Conservation (phyloP, 352 stramenopile genomes). For the Phytophthora sojae region DNA sequence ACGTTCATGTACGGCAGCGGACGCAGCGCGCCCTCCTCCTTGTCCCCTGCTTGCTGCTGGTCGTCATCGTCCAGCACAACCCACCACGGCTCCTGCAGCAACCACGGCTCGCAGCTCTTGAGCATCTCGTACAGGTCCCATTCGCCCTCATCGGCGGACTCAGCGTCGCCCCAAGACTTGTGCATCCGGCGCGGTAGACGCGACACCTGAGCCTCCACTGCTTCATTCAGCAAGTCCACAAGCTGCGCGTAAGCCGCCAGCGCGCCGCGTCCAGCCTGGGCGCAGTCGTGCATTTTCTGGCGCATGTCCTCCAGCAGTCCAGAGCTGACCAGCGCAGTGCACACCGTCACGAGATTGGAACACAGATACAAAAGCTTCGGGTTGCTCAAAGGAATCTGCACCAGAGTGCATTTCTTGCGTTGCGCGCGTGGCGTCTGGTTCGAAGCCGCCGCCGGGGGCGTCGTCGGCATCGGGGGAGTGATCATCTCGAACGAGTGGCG, state of each 20-base stretch:
- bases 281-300: conserved; percentile 56
- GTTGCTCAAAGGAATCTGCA: conserved; percentile 69
- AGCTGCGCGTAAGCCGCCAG: conserved; percentile 55
- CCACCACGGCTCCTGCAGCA: conserved; percentile 65
- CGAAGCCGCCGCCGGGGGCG: conserved; percentile 3
- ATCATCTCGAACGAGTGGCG: conserved; percentile 75
- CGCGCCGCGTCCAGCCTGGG: conserved; percentile 43
- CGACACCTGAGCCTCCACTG: conserved; percentile 52
- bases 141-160: conserved; percentile 50
- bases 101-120: conserved; percentile 64
- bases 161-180: conserved; percentile 44
- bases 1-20: conserved; percentile 55
- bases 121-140: conserved; percentile 69
- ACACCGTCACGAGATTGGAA: conserved; percentile 63
- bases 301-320: conserved; percentile 58
- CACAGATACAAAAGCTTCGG: conserved; percentile 64
- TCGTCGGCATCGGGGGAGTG: conserved; percentile 40
- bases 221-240: conserved; percentile 57
- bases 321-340: conserved; percentile 41
- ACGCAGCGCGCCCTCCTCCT: conserved; percentile 44
- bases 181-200: conserved; percentile 52
- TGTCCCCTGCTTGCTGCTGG: conserved; percentile 38
- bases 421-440: conserved; percentile 21
- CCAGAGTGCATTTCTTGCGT: conserved; percentile 46
- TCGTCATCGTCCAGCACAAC: conserved; percentile 57